Conservation (phyloP, 805 yeast species). For the Debaryomyces tyrocola region DNA sequence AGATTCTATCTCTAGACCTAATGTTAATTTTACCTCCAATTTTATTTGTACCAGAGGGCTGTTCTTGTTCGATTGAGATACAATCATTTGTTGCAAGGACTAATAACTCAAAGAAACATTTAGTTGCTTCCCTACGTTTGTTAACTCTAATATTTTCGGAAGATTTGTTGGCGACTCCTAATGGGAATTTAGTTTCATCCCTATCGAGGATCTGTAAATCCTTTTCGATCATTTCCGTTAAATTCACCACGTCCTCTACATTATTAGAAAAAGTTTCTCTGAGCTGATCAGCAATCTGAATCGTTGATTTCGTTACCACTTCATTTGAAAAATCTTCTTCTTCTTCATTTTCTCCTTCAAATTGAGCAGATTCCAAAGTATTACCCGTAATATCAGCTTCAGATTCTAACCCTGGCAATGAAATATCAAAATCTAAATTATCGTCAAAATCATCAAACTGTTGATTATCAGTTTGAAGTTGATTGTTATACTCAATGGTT, state of each 20-base stretch:
- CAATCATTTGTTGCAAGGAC: conserved; percentile 81
- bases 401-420: conserved; percentile 8
- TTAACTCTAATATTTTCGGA: conserved; percentile 17
- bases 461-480: conserved; percentile 19
- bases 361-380: conserved; percentile 1
- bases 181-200: conserved; percentile 14
- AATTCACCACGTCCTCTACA: conserved; percentile 21
- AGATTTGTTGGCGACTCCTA: conserved; percentile 17
- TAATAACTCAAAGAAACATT: conserved; percentile 77
- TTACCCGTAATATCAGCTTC: conserved; percentile 4
- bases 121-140: conserved; percentile 60
- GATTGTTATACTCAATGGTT: conserved; percentile 16
- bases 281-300: conserved; percentile 51
- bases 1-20: conserved; percentile 42
- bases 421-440: conserved; percentile 9
- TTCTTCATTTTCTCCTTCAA: conserved; percentile 14
- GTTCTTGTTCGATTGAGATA: conserved; percentile 57
- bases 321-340: conserved; percentile 12
- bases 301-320: conserved; percentile 49
- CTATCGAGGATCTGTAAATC: conserved; percentile 24
- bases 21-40: conserved; percentile 63
- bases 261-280: conserved; percentile 29
- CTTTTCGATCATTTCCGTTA: conserved; percentile 40
- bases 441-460: conserved; percentile 13
- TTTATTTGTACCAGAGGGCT: conserved; percentile 20